These are phyloP conservation scores for Ophiosphaerella narmari DNA, from an alignment of 2,329 filamentous ascomycete genomes.

Conservation along the genomic window DNA sequence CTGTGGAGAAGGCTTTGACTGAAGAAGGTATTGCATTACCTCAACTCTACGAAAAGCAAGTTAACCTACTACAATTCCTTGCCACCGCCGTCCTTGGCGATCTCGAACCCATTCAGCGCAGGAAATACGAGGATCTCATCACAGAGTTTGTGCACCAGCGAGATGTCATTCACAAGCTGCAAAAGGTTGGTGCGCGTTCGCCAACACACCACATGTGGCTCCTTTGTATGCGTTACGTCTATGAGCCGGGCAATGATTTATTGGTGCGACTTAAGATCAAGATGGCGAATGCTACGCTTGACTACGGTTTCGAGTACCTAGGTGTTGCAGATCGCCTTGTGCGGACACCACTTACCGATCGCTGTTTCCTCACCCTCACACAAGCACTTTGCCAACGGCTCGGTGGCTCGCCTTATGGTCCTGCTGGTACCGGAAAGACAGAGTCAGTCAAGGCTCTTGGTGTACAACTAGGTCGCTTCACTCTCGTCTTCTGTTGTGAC, in stretches of 20 bases:
- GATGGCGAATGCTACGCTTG: constrained; percentile 95
- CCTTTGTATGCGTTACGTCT: constrained; percentile 95
- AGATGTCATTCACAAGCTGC: constrained; percentile 86
- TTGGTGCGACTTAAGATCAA: constrained; percentile 83
- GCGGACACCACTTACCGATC: constrained; percentile 92
- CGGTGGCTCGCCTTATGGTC: constrained; percentile 95
- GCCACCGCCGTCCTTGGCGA: constrained; percentile 90
- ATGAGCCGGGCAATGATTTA: constrained; percentile 78
- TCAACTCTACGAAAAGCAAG: constrained; percentile 77
- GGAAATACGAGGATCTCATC: constrained; percentile 98
- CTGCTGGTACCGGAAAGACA: constrained; percentile 97
- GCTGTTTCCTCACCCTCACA: constrained; percentile 96
- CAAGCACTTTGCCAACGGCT: constrained; percentile 94
- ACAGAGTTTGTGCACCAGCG: constrained; percentile 98
- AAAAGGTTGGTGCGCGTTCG: constrained; percentile 73
- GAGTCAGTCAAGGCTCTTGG: constrained; percentile 98
- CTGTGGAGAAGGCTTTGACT: constrained; percentile 77
- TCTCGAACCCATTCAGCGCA: constrained; percentile 81
- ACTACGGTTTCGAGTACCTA: constrained; percentile 97
- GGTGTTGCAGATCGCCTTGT: constrained; percentile 96
- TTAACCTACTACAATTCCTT: constrained; percentile 81
- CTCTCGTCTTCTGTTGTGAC: constrained; percentile 98
- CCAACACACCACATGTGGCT: constrained; percentile 90
- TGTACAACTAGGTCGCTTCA: constrained; percentile 94
- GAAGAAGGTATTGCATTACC: constrained; percentile 72